phyloP scores from a whole-genome alignment of 2,329 filamentous ascomycete species.

The Pseudogymnoascus sp. region DNA sequence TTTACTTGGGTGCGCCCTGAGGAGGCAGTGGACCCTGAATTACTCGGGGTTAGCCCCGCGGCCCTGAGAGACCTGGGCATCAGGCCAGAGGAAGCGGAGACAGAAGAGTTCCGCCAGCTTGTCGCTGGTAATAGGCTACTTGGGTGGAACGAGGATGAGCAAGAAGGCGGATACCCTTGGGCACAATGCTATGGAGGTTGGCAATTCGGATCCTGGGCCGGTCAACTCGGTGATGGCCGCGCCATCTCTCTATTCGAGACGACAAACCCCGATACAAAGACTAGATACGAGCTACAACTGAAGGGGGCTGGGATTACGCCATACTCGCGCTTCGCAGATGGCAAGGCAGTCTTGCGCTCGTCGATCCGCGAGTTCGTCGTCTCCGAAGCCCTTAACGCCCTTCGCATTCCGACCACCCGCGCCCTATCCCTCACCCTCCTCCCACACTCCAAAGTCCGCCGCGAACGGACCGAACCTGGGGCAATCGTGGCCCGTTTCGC shows the following conservation, averaged over 20 bases:
- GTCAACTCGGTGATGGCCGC: slow-evolving; percentile 87
- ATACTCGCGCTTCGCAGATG: slow-evolving; percentile 93
- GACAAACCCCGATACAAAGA: slow-evolving; percentile 62
- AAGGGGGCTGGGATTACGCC: slow-evolving; percentile 92
- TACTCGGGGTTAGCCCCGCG: slow-evolving; percentile 70
- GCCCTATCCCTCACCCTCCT: slow-evolving; percentile 75
- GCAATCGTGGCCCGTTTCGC: slow-evolving; percentile 91
- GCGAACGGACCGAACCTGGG: slow-evolving; percentile 79
- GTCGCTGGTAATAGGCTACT: slow-evolving; percentile 77
- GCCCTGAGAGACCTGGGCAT: slow-evolving; percentile 80
- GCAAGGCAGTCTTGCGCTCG: slow-evolving; percentile 83
- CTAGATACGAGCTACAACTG: slow-evolving; percentile 80
- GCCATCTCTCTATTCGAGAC: slow-evolving; percentile 92
- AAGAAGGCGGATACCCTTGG: slow-evolving; percentile 81
- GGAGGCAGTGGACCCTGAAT: slow-evolving; percentile 59
- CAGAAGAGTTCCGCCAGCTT: slow-evolving; percentile 65
- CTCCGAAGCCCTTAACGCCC: slow-evolving; percentile 77
- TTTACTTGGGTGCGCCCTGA: slow-evolving; percentile 90
- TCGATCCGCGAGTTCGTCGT: slow-evolving; percentile 93
- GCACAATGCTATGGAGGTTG: slow-evolving; percentile 93
- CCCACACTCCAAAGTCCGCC: slow-evolving; percentile 61
- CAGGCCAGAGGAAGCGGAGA: slow-evolving; percentile 55
- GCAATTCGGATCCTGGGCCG: slow-evolving; percentile 80
- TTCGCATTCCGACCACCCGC: slow-evolving; percentile 77
- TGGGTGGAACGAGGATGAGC: slow-evolving; percentile 62